Evolutionary conservation across 1,139 yeast species (phyloP).

Genomic region (Kodamaea alishanica): DNA sequence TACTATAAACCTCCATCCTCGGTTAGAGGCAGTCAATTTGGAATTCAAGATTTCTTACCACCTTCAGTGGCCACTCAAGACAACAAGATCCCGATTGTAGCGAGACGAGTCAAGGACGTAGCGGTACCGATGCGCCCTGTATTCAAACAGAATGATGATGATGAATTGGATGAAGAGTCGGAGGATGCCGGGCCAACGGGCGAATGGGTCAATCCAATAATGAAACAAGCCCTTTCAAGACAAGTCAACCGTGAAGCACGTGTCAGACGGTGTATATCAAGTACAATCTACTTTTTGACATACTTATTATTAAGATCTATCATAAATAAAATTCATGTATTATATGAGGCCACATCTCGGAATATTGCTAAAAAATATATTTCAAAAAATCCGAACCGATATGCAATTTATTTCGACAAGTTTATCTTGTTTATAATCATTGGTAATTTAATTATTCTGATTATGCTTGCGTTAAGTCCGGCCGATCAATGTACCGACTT

Average conservation of each 20-base stretch:
- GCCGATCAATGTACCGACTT: constrained; percentile 41
- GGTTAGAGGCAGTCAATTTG: constrained; percentile 25
- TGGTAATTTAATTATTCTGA: no score
- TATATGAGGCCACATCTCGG: no score
- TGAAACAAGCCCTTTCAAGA: constrained; percentile 33
- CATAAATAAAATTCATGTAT: no score
- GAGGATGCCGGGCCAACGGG: constrained; percentile 27
- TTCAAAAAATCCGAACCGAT: no score
- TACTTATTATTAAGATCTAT: no score
- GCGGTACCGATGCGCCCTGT: constrained; percentile 1
- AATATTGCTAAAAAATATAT: no score
- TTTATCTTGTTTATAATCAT: no score
- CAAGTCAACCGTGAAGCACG: constrained; percentile 33
- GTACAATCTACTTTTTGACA: no score
- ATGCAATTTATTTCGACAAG: no score
- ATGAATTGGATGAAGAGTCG: constrained; percentile 8
- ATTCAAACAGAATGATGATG: constrained; percentile 7
- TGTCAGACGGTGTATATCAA: constrained; percentile 13
- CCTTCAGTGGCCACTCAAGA: constrained; percentile 17
- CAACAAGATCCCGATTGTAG: constrained; percentile 12
- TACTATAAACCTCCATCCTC: constrained; percentile 38
- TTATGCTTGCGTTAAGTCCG: no score
- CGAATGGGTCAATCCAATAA: constrained; percentile 41
- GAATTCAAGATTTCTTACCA: constrained; percentile 30
- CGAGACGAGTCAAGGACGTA: constrained; percentile 12